Percentiles rank a stretch among this genome's conserved stretches.
phyloP scores from a whole-genome alignment of 306 rosid genomes.

The Abrus precatorius region DNA sequence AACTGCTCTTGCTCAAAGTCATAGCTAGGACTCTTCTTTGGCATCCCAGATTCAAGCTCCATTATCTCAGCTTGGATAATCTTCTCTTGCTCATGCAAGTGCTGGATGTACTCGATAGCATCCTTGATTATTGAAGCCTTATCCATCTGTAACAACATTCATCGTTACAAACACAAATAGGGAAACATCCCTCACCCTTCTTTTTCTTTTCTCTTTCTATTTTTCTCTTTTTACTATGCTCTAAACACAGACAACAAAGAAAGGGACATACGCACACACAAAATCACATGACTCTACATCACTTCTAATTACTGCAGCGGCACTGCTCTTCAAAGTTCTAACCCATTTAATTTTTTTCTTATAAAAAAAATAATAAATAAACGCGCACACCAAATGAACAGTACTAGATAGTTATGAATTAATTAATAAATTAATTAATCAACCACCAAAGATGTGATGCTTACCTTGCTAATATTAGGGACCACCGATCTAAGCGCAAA shows the following conservation, averaged over 20 bases:
- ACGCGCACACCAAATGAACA: slow-evolving; percentile 8
- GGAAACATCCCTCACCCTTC: not conserved
- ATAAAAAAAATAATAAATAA: not conserved
- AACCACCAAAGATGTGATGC: not conserved
- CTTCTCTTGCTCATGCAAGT: slow-evolving; percentile 82
- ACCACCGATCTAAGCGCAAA: slow-evolving; percentile 95
- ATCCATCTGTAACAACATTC: slow-evolving; percentile 71
- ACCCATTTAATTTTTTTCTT: no score
- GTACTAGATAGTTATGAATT: not conserved
- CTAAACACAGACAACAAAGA: not conserved
- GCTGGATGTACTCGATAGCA: slow-evolving; percentile 86
- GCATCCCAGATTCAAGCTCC: slow-evolving; percentile 79
- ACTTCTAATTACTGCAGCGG: not conserved
- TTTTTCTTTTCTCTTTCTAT: no score
- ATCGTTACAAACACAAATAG: not conserved
- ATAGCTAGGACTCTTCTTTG: slow-evolving; percentile 50
- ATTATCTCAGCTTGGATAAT: slow-evolving; percentile 73
- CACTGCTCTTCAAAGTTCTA: no score
- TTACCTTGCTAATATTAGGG: slow-evolving; percentile 94
- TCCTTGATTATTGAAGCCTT: slow-evolving; percentile 96
- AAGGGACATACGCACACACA: not conserved
- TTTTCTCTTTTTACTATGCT: no score
- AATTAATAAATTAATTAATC: not conserved
- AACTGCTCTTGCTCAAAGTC: slow-evolving; percentile 64
- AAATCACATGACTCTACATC: not conserved